phyloP scores from a whole-genome alignment of 306 rosid species.

The Glycyrrhiza uralensis region DNA sequence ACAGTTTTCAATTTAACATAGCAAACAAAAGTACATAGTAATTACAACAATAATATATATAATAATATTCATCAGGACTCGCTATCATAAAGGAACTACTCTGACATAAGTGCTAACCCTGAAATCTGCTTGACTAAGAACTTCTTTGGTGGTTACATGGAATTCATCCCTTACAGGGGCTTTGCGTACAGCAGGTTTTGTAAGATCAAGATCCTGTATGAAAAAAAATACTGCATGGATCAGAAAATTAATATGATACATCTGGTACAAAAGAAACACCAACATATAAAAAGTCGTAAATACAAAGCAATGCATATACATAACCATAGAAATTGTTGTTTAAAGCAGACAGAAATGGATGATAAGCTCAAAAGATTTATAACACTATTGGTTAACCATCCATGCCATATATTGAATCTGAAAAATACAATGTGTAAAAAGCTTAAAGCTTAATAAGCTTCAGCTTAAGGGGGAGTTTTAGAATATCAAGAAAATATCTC shows the following conservation, averaged over 20 bases:
- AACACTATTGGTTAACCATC: background rate
- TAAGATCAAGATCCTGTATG: slow-evolving; percentile 44
- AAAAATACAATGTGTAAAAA: background rate
- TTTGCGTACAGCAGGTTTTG: slow-evolving; percentile 34
- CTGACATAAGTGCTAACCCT: slow-evolving; percentile 35
- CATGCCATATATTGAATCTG: background rate
- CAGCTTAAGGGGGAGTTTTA: no score
- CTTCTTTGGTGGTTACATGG: slow-evolving; percentile 45
- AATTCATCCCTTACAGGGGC: background rate
- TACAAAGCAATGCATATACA: background rate
- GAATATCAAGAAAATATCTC: no score
- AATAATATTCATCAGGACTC: background rate
- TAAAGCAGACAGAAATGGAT: background rate
- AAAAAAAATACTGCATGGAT: slow-evolving; percentile 16
- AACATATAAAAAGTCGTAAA: background rate
- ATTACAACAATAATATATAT: background rate
- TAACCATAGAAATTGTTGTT: slow-evolving; percentile 1
- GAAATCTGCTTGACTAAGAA: slow-evolving; percentile 49
- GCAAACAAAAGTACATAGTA: background rate
- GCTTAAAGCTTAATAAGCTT: no score
- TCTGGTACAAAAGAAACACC: background rate
- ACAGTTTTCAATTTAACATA: background rate
- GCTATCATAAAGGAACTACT: slow-evolving; percentile 13
- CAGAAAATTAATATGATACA: slow-evolving; percentile 17
- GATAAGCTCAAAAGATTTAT: background rate